Base-by-base conservation (phyloP, 2,329 filamentous ascomycete species). In the Fusarium pilosicola region DNA sequence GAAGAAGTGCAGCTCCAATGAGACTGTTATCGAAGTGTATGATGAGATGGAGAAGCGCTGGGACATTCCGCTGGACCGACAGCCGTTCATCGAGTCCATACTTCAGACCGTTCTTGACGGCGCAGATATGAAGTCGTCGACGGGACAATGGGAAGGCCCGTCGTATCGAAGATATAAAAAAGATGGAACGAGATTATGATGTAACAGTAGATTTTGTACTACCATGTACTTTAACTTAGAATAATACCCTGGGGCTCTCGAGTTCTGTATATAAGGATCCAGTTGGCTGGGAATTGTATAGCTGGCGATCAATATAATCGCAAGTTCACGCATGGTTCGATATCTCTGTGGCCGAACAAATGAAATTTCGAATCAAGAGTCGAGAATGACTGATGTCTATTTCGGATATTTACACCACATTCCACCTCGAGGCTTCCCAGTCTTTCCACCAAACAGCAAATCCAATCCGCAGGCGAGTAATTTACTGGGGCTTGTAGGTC, bases 11-110 rank as follows among this genome's bases (percentile, higher is more conserved):
- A 85, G 85, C n/a, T 83, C 86, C 3, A 79, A 81, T 28, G 84
- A 88, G 17, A 82, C 85, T 38, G 85, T 91, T 52, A 68, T 90
- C 67, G 82, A 86, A 46, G 86, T 89, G 7, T 94, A 88, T 76
- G 84, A 86, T 30, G 80, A 81, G 30, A 78, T 91, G 63, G 83
- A 82, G 41, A 74, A 80, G 45, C 83, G 86, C 41, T 90, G 88
- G 87, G 77, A 84, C 22, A 80, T 87, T 45, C 78, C 81, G 6
- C 62, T 79, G 20, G 80, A 80, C 11, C 84, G 85, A 26, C 79
- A 83, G 46, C 80, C 84, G 34, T 88, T 88, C 58, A 84, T 89
- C 82, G 79, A 87, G 26, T 80, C 82, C 17, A 82, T 87, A 51
- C 76, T 88, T 45, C 80, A 85, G 46, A 83, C 80, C 36, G 81